Evolutionary conservation across 169 alveolate species (phyloP), one percentile per base, ranked within the genome.

Genomic region (Plasmodium knowlesi): DNA sequence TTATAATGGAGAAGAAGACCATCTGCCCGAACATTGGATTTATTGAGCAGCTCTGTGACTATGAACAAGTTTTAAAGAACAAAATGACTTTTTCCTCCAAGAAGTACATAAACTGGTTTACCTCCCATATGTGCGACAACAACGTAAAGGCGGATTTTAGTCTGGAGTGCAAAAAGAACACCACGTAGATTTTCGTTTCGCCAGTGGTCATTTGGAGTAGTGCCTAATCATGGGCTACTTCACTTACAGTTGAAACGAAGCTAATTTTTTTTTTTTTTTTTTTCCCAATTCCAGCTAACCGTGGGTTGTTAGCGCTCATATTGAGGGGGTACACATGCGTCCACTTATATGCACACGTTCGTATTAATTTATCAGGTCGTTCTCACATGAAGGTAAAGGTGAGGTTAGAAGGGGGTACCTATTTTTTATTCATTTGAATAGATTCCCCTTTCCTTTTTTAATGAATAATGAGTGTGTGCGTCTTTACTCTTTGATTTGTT

Each of bases 21-120:
- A 88, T 95, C 41, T 92, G 95, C 57, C 96, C 96, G 10, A 95
- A 95, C 57, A 73, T 95, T 14, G 96, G 96, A 2, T 95, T 95
- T 83, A 92, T 92, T 79, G 96, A 95, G 80, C 96, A 95, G 73
- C 92, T 95, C 25, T 95, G 96, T 93, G 93, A 92, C 43, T 95
- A 81, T 72, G 96, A 95, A 80, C 32, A 84, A 61, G 83, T 71
- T 46, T 37, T 85, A 34, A 81, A 78, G 71, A 93, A 88, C 83
- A 46, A 81, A 82, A 37, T 53, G 41, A 57, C 93, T 73, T 53
- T 94, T 37, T 90, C 93, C 22, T 83, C 95, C 34, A 92, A 72
- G 72, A 95, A 95, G 92, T 95, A 95, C 81, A 84, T 93, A 19
- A 93, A 92, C 84, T 95, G 96, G 96, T 95, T 78, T 46, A 80